Evolutionary conservation across 83 land plant genomes (phyloP), one percentile per base, ranked within the genome.

Genomic region (Isoetes engelmannii): DNA sequence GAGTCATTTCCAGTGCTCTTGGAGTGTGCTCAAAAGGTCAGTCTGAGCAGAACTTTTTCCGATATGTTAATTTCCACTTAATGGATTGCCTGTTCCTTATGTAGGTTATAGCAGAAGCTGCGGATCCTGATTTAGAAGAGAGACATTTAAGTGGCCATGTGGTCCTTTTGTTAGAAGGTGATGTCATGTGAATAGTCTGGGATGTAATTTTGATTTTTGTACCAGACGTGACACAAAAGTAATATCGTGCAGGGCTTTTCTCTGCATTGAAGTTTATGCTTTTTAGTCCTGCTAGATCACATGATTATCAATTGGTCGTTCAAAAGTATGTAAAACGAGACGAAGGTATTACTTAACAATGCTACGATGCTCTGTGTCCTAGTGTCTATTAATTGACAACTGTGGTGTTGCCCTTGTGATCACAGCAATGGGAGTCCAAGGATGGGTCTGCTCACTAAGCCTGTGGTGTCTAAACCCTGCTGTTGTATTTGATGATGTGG

Each of bases 381-480:
- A 7, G 21, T 44, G 19, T 17, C 48, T 15, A 42, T 45, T 47
- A 17, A 1, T 19, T 46, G 45, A 49, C 43, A 44, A 9, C 21
- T 42, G 3, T 43, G 12, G 54, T 5, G 50, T 48, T 70, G 4
- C 1, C 49, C 56, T 15, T 47, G 8, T 21, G 64, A 41, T 49
- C 55, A 68, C 83, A 85, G 92, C 79, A 42, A 71, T 75, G 71
- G 68, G 71, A 77, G 73, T 73, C 37, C 66, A 69, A 15, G 72
- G 75, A 19, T 87, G 88, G 96, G 79, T 74, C 9, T 37, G 53
- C 57, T 74, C 83, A 18, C 43, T 94, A 15, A 86, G 85, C 68
- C 72, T 94, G 45, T 94, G 96, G 96, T 94, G 96, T 72, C 75
- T 94, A 69, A 87, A 94, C 80, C 98, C 98, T 44, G 84, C 88